Evolutionary conservation across 1,139 yeast genomes (phyloP).

Genomic region (Ogataea hybrid): DNA sequence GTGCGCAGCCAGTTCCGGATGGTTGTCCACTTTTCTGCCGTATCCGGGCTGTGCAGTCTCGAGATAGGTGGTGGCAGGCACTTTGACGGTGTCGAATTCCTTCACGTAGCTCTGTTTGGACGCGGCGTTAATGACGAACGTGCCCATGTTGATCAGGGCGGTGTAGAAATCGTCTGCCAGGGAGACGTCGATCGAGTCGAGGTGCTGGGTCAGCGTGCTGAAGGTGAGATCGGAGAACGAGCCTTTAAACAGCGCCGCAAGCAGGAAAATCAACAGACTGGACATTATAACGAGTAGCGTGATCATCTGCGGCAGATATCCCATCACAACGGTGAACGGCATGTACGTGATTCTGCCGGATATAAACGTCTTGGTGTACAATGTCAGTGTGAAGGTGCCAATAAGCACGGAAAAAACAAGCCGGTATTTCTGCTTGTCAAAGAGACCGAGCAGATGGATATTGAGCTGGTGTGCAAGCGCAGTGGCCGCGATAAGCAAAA

Average conservation of each 20-base stretch:
- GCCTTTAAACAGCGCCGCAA: constrained; percentile 64
- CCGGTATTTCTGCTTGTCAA: constrained; percentile 51
- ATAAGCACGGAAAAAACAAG: constrained; percentile 60
- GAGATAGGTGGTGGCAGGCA: constrained; percentile 58
- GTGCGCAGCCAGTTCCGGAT: constrained; percentile 24
- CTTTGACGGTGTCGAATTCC: constrained; percentile 50
- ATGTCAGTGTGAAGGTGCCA: constrained; percentile 49
- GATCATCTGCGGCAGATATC: constrained; percentile 61
- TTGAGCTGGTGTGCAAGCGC: constrained; percentile 54
- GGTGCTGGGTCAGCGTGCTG: constrained; percentile 45
- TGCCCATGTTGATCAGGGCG: constrained; percentile 57
- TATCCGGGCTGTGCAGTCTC: constrained; percentile 36
- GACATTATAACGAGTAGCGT: constrained; percentile 48
- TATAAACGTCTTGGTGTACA: constrained; percentile 25
- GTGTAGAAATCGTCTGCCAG: constrained; percentile 66
- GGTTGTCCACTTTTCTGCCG: constrained; percentile 19
- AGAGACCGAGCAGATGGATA: constrained; percentile 56
- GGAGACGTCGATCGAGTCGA: constrained; percentile 37
- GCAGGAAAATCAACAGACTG: constrained; percentile 48
- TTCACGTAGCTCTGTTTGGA: constrained; percentile 64
- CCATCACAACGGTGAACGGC: constrained; percentile 54
- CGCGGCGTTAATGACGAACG: constrained; percentile 62
- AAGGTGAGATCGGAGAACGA: constrained; percentile 47
- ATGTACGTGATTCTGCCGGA: constrained; percentile 43
- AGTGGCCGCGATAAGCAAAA: constrained; percentile 49